Base-by-base conservation (phyloP, 805 yeast genomes). In the Monosporozyma solicola region DNA sequence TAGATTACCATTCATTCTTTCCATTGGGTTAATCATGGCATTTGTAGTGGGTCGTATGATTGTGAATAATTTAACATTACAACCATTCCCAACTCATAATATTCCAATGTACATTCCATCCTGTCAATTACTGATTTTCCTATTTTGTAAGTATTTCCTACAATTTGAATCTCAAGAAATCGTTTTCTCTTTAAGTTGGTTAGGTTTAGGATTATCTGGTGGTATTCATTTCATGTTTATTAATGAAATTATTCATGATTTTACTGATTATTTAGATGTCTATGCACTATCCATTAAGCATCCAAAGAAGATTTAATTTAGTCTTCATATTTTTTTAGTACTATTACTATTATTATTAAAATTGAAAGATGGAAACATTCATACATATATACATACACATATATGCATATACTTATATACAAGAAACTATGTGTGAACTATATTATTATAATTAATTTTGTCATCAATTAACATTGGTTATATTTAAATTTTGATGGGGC, bases 31-130 rank as follows among this genome's bases (percentile, higher is more conserved):
- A 51, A 79, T 86, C 0, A 71, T 85, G 60, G 97, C 98, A 0
- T 85, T 88, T 63, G 76, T 81, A 3, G 97, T 92, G 20, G 98
- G 97, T 4, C 80, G 95, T 63, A 88, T 91, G 57, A 91, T 91
- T 62, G 75, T 85, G 52, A 92, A 87, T 1, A 97, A 91, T 68
- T 80, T 92, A 59, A 88, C 97, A 0, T 72, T 78, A 51, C 95
- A 87, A 68, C 70, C 74, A 15, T 90, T 86, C 75, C 97, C 98
- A 51, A 70, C 74, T 66, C 60, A 79, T 56, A 87, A 89, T 52
- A 75, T 85, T 25, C 89, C 96, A 51, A 81, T 83, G 75, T 74
- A 80, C 37, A 74, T 88, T 53, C 87, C 97, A 60, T 6, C 74
- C 27, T 57, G 71, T 16, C 83, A 89, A 72, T 53, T 67, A 15